Percentiles rank a stretch among this genome's conserved stretches.
Evolutionary conservation across 192 early-diverging fungal species (phyloP).

Genomic region (Mortierella antarctica): DNA sequence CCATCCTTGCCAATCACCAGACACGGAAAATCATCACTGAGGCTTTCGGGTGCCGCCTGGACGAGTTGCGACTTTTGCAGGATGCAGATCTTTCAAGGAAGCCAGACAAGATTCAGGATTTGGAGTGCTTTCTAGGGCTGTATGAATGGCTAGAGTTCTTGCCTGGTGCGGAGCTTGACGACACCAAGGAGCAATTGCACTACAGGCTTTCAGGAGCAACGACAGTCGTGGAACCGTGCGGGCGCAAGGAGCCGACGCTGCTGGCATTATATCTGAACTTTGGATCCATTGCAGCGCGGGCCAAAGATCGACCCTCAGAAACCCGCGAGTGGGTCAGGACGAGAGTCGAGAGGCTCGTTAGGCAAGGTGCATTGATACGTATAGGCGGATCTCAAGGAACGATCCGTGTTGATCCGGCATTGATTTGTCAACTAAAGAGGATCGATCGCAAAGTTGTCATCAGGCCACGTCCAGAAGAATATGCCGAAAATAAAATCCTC

Average conservation of each 20-base stretch:
- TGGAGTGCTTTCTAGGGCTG: conserved; percentile 39
- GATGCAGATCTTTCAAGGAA: conserved; percentile 39
- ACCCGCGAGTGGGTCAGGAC: conserved; percentile 20
- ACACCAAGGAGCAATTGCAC: neutral
- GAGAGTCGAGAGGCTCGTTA: conserved; percentile 40
- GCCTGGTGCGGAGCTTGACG: conserved; percentile 39
- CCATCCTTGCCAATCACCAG: conserved; percentile 10
- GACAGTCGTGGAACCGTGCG: neutral
- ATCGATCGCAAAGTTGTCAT: conserved; percentile 8
- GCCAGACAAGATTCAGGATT: conserved; percentile 45
- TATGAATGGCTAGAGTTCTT: conserved; percentile 54
- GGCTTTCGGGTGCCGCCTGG: conserved; percentile 23
- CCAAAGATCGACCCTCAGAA: conserved; percentile 18
- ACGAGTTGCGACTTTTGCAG: conserved; percentile 40
- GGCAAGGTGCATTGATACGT: conserved; percentile 20
- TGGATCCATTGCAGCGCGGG: conserved; percentile 24
- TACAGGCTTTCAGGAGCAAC: neutral
- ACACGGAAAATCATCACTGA: conserved; percentile 9
- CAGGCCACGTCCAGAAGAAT: neutral
- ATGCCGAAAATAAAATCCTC: conserved; percentile 20
- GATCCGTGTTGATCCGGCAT: conserved; percentile 30
- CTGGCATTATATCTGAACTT: conserved; percentile 36
- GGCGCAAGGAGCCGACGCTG: conserved; percentile 33
- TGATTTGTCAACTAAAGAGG: conserved; percentile 28
- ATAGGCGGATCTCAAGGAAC: neutral